Evolutionary conservation across 371 early-diverging fungal genomes (phyloP), one percentile per base, ranked within the genome.

Genomic region (Rhizopus delemar): DNA sequence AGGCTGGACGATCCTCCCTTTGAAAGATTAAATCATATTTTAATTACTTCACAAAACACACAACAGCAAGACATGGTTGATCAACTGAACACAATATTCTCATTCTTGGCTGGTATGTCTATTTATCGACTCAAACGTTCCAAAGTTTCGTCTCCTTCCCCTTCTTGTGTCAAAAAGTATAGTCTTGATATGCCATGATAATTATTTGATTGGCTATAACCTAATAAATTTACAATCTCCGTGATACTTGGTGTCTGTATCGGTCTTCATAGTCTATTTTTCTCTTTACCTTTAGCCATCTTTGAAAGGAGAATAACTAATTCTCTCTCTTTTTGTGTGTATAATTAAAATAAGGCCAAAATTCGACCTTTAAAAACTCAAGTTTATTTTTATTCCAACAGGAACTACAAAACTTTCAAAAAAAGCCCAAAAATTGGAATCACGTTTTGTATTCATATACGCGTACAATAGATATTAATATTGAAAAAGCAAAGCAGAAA

Each of bases 1-100:
- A 62, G 41, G 36, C 59, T 77, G 16, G 77, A 77, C 51, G 77
- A 77, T 48, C 77, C 77, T 13, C 77, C 77, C 29, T 77, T 77
- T 65, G 77, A 77, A 58, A 59, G 69, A 35, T 38, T 77, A 8
- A 35, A 51, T 4, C 51, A 61, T 41, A 65, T 73, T 39, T 33
- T 52, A 46, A 59, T 76, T 13, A 41, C 8, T 50, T 52, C 28
- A 53, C 59, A 51, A 60, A 59, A 29, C 58, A 66, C 48, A 35
- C 12, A n/a, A 43, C 3, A 35, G 33, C 13, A 41, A 41, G 53
- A 56, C 13, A 46, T 65, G 29, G 61, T 62, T 34, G 32, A 49
- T 16, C 67, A 67, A 13, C 46, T 71, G 15, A 59, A 67, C 28
- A 57, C 55, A 22, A 32, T 69, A 15, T 54, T 66, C 9, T 60